Evolutionary conservation across 2,329 filamentous ascomycete genomes (phyloP).

Genomic region (Neofusicoccum laricinum): DNA sequence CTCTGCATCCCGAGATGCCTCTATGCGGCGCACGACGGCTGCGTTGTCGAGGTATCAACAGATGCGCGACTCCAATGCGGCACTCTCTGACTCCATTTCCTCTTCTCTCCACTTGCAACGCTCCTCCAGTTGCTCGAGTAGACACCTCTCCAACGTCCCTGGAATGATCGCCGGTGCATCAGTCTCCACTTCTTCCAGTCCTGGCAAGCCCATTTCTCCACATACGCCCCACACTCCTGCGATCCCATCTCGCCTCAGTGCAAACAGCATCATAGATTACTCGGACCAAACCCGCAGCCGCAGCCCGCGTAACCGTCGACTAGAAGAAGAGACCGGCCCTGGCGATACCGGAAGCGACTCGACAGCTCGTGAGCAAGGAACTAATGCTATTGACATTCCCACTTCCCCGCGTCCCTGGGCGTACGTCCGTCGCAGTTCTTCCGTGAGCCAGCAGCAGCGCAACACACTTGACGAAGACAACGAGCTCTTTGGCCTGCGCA

Average conservation of each 20-base stretch:
- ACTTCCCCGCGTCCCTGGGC: conserved; percentile 60
- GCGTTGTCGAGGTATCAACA: conserved; percentile 81
- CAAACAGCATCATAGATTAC: conserved; percentile 80
- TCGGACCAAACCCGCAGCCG: conserved; percentile 36
- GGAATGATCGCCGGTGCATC: conserved; percentile 64
- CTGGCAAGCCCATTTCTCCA: conserved; percentile 81
- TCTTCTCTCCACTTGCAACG: conserved; percentile 83
- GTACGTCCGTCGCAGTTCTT: conserved; percentile 61
- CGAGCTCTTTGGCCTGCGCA: conserved; percentile 61
- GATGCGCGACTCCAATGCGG: conserved; percentile 86
- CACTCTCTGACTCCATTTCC: conserved; percentile 87
- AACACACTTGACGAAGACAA: conserved; percentile 62
- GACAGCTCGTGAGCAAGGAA: conserved; percentile 31
- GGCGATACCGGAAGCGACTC: conserved; percentile 22
- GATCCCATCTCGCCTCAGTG: conserved; percentile 88
- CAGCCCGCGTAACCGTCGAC: conserved; percentile 21
- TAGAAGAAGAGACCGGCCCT: conserved; percentile 16
- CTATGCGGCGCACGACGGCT: conserved; percentile 71
- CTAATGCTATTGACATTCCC: conserved; percentile 70
- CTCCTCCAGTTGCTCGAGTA: conserved; percentile 74
- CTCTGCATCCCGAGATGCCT: conserved; percentile 57
- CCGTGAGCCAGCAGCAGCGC: conserved; percentile 63
- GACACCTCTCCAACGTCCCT: conserved; percentile 66
- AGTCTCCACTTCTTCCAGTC: conserved; percentile 81
- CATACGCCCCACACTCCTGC: conserved; percentile 92